Evolutionary conservation across 2,329 filamentous ascomycete genomes (phyloP), one percentile per base, ranked within the genome.

Genomic region (Colletotrichum lini): DNA sequence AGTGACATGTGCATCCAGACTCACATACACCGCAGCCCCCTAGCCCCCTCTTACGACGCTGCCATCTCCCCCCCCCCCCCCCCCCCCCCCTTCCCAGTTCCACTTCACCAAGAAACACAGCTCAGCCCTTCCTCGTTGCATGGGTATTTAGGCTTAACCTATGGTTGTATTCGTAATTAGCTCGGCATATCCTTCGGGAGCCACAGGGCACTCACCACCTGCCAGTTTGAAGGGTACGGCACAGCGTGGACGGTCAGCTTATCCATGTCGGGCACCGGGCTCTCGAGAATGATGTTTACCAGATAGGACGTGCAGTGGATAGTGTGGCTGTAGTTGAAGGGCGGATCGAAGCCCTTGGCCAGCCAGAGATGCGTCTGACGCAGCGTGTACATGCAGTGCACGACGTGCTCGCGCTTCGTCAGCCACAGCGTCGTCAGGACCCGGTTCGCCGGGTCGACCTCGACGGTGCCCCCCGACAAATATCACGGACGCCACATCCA

Each of bases 301-400:
- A 63, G 60, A 16, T 54, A 63, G 0, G 47, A 53, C n/a, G 60
- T 63, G 49, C 60, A 63, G 38, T 63, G 60, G 1, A 63, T 53
- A 5, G 60, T 63, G 1, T 63, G 60, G 13, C 60, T 63, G 6
- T 63, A 63, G 21, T 63, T 63, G 26, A 63, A 63, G 1, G 60
- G 60, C 15, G 60, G 60, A 35, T 63, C 60, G 23, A 63, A 63
- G 35, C 60, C 60, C 49, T 63, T 63, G 23, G 8, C 18, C 1
- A 63, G 23, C 60, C 60, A 63, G 3, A 63, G 60, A 12, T 63
- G 60, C 38, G 60, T 63, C 10, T 63, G 60, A 7, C 49, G 49
- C 10, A 63, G 49, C 18, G 49, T 63, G 7, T 63, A 63, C 49
- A 54, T 44, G 49, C 60, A 63, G 16, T 63, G 60, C 21, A 63